phyloP scores from a whole-genome alignment of 805 yeast species.

The Cyberlindnera euphorbiiphila region DNA sequence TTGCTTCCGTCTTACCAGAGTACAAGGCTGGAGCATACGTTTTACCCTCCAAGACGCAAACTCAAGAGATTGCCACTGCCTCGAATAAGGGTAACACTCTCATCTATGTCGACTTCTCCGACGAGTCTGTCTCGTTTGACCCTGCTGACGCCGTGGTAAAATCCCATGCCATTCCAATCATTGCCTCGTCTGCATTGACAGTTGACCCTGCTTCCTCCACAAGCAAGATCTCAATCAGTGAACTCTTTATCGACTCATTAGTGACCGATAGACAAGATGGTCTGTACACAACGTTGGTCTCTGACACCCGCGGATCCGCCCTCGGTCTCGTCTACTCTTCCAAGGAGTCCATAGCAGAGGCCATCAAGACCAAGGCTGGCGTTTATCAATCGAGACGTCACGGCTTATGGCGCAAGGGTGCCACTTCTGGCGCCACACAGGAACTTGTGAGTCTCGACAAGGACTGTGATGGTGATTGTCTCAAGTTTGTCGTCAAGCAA shows the following conservation, averaged over 20 bases:
- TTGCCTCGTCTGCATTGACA: slow-evolving; percentile 21
- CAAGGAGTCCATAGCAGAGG: slow-evolving; percentile 71
- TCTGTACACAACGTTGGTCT: slow-evolving; percentile 78
- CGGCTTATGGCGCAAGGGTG: slow-evolving; percentile 95
- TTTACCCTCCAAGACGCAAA: slow-evolving; percentile 19
- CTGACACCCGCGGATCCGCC: slow-evolving; percentile 62
- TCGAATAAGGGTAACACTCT: slow-evolving; percentile 18
- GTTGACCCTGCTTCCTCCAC: slow-evolving; percentile 16
- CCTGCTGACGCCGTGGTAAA: slow-evolving; percentile 21
- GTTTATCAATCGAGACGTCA: slow-evolving; percentile 91
- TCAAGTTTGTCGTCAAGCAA: slow-evolving; percentile 84
- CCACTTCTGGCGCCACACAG: slow-evolving; percentile 95
- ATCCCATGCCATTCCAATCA: slow-evolving; percentile 25
- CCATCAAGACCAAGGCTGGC: slow-evolving; percentile 77
- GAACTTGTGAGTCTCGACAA: slow-evolving; percentile 57
- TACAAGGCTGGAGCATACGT: slow-evolving; percentile 18
- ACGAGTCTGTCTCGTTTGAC: slow-evolving; percentile 12
- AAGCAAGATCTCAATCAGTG: slow-evolving; percentile 34
- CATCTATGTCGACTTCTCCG: slow-evolving; percentile 15
- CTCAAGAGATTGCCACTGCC: slow-evolving; percentile 20
- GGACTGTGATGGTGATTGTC: slow-evolving; percentile 92
- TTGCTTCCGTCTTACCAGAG: slow-evolving; percentile 6
- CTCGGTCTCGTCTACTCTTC: slow-evolving; percentile 93
- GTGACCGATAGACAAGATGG: slow-evolving; percentile 86
- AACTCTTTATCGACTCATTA: slow-evolving; percentile 47